phyloP scores from a whole-genome alignment of 1,284 basidiomycete genomes.

The Serendipita sp. region DNA sequence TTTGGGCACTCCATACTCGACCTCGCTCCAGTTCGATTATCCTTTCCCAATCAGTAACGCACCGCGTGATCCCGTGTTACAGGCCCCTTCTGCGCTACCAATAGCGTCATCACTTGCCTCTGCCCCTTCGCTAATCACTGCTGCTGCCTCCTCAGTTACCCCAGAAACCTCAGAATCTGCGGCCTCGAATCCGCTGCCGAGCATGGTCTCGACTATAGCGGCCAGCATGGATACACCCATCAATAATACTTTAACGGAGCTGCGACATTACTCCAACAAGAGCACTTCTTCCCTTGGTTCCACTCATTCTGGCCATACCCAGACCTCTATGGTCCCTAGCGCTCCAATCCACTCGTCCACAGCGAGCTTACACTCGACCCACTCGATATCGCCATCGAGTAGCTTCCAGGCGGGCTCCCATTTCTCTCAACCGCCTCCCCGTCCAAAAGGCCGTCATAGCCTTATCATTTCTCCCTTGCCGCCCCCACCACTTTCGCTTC shows the following conservation, averaged over 20 bases:
- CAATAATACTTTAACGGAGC: background rate
- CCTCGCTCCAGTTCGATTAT: constrained; percentile 3
- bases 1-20: constrained; percentile 1
- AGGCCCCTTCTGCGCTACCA: background rate
- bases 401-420: background rate
- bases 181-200: background rate
- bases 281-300: background rate
- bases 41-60: constrained; percentile 3
- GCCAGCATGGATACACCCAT: background rate
- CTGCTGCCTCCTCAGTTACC: background rate
- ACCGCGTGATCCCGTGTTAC: background rate
- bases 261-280: background rate
- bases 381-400: background rate
- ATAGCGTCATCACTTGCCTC: constrained; percentile 1
- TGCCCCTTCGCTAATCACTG: background rate
- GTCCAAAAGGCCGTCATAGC: background rate
- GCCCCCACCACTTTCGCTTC: background rate
- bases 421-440: background rate
- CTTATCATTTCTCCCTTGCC: background rate
- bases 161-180: background rate
- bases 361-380: background rate
- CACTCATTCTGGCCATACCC: constrained; percentile 4
- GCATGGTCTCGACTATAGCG: constrained; percentile 3
- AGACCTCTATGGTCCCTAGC: background rate
- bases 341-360: background rate